phyloP scores from a whole-genome alignment of 768 basidiomycete species.

The Guyanaporus albipodus region DNA sequence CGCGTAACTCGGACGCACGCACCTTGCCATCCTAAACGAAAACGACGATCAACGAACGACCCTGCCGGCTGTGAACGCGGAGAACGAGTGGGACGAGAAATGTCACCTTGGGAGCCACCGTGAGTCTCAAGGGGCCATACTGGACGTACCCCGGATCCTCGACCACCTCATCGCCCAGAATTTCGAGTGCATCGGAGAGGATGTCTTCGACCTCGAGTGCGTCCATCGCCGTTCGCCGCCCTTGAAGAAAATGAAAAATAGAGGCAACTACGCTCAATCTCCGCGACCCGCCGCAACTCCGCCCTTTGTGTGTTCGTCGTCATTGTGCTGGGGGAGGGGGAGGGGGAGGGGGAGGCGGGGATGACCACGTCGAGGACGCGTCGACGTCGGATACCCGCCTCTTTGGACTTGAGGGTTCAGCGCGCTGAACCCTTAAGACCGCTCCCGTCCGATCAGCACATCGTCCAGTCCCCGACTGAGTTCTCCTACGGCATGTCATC shows the following conservation, averaged over 20 bases:
- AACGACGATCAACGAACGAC: neutral
- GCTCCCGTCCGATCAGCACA: neutral
- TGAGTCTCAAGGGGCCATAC: conserved; percentile 53
- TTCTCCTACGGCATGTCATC: conserved; percentile 16
- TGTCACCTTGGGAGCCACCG: conserved; percentile 54
- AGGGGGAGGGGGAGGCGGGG: too few relatives aligned
- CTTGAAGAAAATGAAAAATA: neutral
- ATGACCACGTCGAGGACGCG: too few relatives aligned
- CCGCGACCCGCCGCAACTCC: conserved; percentile 17
- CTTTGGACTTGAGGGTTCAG: too few relatives aligned
- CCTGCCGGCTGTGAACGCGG: conserved; percentile 1
- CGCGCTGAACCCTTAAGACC: conserved; percentile 4
- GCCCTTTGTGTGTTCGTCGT: too few relatives aligned
- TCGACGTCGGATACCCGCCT: too few relatives aligned
- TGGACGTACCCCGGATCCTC: conserved; percentile 41
- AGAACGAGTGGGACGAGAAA: neutral
- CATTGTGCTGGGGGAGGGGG: too few relatives aligned
- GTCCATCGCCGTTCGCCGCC: conserved; percentile 5
- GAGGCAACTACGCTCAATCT: conserved; percentile 13
- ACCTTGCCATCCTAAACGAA: conserved; percentile 56
- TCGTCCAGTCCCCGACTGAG: neutral
- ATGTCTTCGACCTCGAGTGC: conserved; percentile 42
- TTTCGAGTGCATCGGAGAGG: conserved; percentile 47
- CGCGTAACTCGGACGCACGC: conserved; percentile 16
- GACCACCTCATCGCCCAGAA: conserved; percentile 45